Evolutionary conservation across 2,329 filamentous ascomycete genomes (phyloP), one percentile per base, ranked within the genome.

Genomic region (Hypoxylon sp.): DNA sequence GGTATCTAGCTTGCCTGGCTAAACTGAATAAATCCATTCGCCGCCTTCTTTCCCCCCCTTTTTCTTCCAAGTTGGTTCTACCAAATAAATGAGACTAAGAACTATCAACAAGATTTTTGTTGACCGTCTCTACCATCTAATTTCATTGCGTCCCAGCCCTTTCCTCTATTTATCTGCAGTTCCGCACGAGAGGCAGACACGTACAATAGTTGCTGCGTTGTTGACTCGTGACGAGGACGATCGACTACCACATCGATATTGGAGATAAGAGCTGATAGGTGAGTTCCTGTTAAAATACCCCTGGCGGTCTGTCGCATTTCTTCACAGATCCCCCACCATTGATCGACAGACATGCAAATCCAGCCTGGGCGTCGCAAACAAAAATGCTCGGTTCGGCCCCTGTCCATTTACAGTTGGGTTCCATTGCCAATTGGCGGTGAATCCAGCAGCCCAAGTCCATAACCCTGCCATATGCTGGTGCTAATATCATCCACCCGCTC

Each of bases 381-480:
- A 58, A 62, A 57, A 58, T 52, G 16, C 45, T 64, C 45, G 30
- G 51, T 25, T 59, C 30, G 32, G 43, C 65, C 66, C 68, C 65
- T 64, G 57, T 64, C 53, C 19, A 30, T 55, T 53, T 61, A 27
- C 55, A 65, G 54, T 68, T 65, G 67, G 70, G 67, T 65, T 65
- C 58, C 67, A 65, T 70, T 70, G 71, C 68, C 67, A 70, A 72
- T 71, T 68, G 67, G 73, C 72, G 72, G 73, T 75, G 71, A 74
- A 75, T 65, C 68, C 63, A 39, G 29, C 39, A 51, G 41, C 46
- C 59, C 60, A 50, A 59, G 50, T 70, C 69, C 60, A 65, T 50
- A 70, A 71, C 60, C 63, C 68, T 69, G 63, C 62, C 60, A 58
- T 65, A 67, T 69, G 60, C 56, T 68, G 59, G 47, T 65, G 58